Evolutionary conservation across 2,329 filamentous ascomycete genomes (phyloP).

Genomic region (Conoideocrella luteorostrata): DNA sequence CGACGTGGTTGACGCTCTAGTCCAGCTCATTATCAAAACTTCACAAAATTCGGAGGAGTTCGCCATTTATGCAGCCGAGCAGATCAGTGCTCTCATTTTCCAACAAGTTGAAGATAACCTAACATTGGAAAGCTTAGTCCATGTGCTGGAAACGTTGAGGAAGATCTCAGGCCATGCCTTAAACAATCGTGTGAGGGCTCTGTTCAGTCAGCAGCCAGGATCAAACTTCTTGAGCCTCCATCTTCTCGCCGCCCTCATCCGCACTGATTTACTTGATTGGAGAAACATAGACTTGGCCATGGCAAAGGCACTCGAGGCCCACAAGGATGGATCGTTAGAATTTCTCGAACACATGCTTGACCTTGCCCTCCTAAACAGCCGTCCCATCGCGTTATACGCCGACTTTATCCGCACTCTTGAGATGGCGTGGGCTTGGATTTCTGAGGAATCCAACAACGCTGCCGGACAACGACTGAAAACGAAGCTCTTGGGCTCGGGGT

Average conservation of each 20-base stretch:
- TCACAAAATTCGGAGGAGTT: constrained; percentile 56
- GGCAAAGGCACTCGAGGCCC: constrained; percentile 63
- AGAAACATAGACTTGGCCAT: constrained; percentile 63
- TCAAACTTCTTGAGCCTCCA: constrained; percentile 51
- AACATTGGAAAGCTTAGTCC: constrained; percentile 54
- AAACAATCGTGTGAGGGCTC: constrained; percentile 47
- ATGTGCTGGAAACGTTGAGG: constrained; percentile 53
- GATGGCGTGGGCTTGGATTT: constrained; percentile 73
- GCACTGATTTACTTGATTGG: constrained; percentile 57
- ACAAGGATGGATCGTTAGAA: constrained; percentile 66
- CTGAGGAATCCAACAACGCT: constrained; percentile 59
- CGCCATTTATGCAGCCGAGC: constrained; percentile 51
- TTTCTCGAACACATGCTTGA: constrained; percentile 78
- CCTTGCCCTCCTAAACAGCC: constrained; percentile 69
- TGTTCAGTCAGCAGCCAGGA: constrained; percentile 52
- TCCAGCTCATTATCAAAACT: constrained; percentile 56
- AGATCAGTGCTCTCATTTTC: constrained; percentile 53
- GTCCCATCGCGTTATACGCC: constrained; percentile 70
- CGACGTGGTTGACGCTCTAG: constrained; percentile 56
- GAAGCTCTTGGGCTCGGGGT: constrained; percentile 42
- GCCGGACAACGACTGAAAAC: constrained; percentile 65
- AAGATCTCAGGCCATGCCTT: constrained; percentile 51
- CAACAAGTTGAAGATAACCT: constrained; percentile 47
- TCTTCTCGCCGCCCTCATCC: constrained; percentile 50
- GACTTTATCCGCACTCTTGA: constrained; percentile 82